Conservation (phyloP, 2,329 filamentous ascomycete species). For the Cladobotryum mycophilum region DNA sequence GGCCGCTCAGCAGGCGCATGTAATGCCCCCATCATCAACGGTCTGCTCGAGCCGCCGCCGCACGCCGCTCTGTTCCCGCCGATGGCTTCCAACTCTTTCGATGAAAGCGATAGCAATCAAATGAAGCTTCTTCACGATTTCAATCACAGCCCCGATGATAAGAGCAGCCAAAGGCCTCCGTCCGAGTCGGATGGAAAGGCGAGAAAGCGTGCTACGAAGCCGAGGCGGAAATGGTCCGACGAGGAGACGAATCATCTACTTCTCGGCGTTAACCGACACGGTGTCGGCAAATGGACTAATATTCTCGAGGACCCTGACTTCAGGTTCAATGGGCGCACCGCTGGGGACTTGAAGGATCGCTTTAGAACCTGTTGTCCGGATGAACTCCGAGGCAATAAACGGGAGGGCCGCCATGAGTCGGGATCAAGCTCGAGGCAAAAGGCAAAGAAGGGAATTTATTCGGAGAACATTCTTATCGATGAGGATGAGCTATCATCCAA, state of each 20-base stretch:
- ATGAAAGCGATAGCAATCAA: conserved; percentile 38
- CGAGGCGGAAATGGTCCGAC: conserved; percentile 58
- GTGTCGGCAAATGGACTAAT: conserved; percentile 59
- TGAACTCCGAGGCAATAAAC: conserved; percentile 42
- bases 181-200: conserved; percentile 30
- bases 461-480: conserved; percentile 52
- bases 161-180: conserved; percentile 15
- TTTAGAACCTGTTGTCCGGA: conserved; percentile 61
- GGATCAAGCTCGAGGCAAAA: conserved; percentile 30
- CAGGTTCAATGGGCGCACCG: conserved; percentile 53
- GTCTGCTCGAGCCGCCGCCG: conserved; percentile 55
- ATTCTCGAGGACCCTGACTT: conserved; percentile 57
- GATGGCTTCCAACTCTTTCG: conserved; percentile 52
- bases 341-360: conserved; percentile 59
- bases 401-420: not conserved
- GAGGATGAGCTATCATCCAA: conserved; percentile 27
- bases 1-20: conserved; percentile 45
- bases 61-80: conserved; percentile 57
- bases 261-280: conserved; percentile 55
- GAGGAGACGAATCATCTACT: conserved; percentile 58
- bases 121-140: conserved; percentile 39
- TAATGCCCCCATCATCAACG: conserved; percentile 60
- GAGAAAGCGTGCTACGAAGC: conserved; percentile 50
- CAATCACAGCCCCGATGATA: conserved; percentile 26
- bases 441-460: conserved; percentile 42